phyloP scores from a whole-genome alignment of 306 rosid genomes.

The Psophocarpus tetragonolobus region DNA sequence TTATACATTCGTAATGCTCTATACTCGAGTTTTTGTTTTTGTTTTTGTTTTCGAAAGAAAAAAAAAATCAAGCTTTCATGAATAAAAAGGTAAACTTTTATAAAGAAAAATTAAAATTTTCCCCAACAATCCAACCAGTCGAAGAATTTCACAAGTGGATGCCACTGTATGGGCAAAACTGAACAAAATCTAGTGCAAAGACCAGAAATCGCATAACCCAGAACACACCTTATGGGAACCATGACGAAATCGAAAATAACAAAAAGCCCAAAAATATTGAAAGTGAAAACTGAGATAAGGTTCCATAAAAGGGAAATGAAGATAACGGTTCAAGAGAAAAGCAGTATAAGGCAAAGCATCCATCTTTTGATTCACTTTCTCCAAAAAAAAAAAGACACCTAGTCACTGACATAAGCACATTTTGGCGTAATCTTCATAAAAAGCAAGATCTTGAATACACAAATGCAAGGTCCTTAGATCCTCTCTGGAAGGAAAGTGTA shows the following conservation, averaged over 20 bases:
- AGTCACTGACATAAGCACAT: conserved; percentile 13
- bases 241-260: not conserved
- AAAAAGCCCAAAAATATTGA: not conserved
- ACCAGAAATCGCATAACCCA: not conserved
- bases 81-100: conserved; percentile 1
- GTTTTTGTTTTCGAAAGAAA: not conserved
- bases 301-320: not conserved
- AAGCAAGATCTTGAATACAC: conserved; percentile 16
- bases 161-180: not conserved
- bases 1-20: not conserved
- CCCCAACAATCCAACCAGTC: not conserved
- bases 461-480: conserved; percentile 15
- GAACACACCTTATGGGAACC: not conserved
- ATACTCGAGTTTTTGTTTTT: not conserved
- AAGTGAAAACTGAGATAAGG: not conserved
- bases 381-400: not conserved
- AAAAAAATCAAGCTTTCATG: not conserved
- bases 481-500: conserved; percentile 12
- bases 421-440: conserved; percentile 11
- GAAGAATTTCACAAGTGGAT: conserved; percentile 8
- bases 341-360: conserved; percentile 11
- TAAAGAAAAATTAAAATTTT: conserved; percentile 2
- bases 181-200: not conserved
- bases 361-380: not conserved
- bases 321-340: not conserved